A percentile compares a stretch with the other conserved stretches of the same genome.
Conservation (phyloP, 257 asterid species). For the Cynanchum wilfordii region DNA sequence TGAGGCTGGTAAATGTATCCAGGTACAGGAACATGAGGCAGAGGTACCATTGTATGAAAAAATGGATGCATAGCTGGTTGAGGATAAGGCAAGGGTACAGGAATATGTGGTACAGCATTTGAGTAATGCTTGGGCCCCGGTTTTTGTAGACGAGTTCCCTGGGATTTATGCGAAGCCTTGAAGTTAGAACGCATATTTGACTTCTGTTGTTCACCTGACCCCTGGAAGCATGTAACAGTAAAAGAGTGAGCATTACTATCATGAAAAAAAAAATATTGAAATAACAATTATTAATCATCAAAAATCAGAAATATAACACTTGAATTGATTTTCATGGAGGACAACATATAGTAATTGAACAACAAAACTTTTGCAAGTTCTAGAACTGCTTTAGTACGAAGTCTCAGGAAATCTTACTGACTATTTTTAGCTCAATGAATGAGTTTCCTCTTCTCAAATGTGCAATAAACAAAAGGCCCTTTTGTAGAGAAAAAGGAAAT, state of each 20-base stretch:
- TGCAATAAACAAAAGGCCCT: too few relatives aligned
- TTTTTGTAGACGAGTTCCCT: constrained; percentile 47
- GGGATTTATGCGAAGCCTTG: constrained; percentile 49
- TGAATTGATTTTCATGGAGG: not conserved
- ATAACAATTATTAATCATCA: not conserved
- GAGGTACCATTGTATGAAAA: constrained; percentile 53
- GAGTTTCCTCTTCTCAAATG: too few relatives aligned
- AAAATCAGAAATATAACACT: not conserved
- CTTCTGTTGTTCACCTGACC: constrained; percentile 51
- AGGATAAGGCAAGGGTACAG: constrained; percentile 44
- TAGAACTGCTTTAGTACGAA: not conserved
- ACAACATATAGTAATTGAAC: not conserved
- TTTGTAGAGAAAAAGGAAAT: too few relatives aligned
- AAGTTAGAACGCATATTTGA: constrained; percentile 44
- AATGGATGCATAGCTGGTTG: constrained; percentile 43
- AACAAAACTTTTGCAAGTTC: not conserved
- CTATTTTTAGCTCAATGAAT: too few relatives aligned
- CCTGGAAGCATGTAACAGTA: constrained; percentile 36
- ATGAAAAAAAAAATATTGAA: not conserved
- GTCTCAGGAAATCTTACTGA: not conserved
- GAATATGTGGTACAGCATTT: constrained; percentile 49
- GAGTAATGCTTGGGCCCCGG: constrained; percentile 54
- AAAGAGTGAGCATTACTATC: constrained; percentile 1
- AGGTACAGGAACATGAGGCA: constrained; percentile 44
- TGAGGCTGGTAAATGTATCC: constrained; percentile 36